These are phyloP conservation scores for Chaetomiaceae sp. DNA, from an alignment of 2,329 filamentous ascomycete species.

Conservation along the genomic window DNA sequence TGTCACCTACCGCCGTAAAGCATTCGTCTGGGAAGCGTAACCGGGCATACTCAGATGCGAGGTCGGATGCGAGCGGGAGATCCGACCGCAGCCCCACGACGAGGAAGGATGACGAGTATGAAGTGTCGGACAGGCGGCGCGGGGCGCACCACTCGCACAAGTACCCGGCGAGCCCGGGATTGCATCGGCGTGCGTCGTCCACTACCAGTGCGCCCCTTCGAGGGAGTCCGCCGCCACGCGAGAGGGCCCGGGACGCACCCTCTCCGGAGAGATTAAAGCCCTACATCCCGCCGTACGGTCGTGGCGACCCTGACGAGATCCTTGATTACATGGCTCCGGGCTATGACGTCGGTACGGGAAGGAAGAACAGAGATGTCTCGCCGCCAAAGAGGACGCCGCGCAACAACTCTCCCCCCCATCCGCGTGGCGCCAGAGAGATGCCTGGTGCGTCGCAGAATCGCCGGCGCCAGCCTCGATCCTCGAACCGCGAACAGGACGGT, in stretches of 20 bases:
- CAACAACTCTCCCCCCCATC: constrained; percentile 29
- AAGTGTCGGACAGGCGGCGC: constrained; percentile 19
- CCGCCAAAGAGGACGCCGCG: constrained; percentile 27
- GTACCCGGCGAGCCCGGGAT: constrained; percentile 13
- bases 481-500: constrained; percentile 29
- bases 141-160: constrained; percentile 14
- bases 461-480: constrained; percentile 22
- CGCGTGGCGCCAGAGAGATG: constrained; percentile 21
- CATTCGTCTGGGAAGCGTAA: constrained; percentile 38
- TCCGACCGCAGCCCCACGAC: constrained; percentile 14
- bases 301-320: constrained; percentile 18
- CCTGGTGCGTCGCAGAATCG: constrained; percentile 26
- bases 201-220: constrained; percentile 10
- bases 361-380: constrained; percentile 15
- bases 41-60: constrained; percentile 35
- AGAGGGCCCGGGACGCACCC: constrained; percentile 6
- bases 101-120: constrained; percentile 12
- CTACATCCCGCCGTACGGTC: constrained; percentile 7
- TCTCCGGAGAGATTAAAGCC: constrained; percentile 11
- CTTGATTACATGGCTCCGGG: constrained; percentile 22
- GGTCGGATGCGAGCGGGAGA: constrained; percentile 10
- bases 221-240: constrained; percentile 3
- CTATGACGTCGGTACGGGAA: constrained; percentile 13
- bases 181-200: constrained; percentile 31
- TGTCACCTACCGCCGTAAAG: constrained; percentile 40